Evolutionary conservation across 2,329 filamentous ascomycete species (phyloP).

Genomic region (Pseudogymnoascus sp.): DNA sequence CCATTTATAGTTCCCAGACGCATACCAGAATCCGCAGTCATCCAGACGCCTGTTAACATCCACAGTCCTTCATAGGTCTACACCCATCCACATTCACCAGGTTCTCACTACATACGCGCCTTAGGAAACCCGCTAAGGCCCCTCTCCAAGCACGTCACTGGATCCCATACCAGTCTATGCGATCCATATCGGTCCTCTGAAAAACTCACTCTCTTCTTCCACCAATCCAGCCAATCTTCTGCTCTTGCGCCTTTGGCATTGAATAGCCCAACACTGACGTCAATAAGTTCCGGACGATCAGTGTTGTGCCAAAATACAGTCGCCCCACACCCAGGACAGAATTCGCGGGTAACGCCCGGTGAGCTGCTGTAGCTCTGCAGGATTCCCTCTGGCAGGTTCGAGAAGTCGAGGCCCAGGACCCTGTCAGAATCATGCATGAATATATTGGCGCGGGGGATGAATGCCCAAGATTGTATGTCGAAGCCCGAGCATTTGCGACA

Average conservation of each 20-base stretch:
- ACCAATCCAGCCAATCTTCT: conserved; percentile 56
- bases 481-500: conserved; percentile 54
- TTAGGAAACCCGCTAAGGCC: not conserved
- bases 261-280: conserved; percentile 55
- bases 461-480: conserved; percentile 59
- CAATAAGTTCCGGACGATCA: conserved; percentile 46
- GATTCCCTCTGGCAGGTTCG: conserved; percentile 32
- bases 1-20: not conserved
- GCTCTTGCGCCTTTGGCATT: conserved; percentile 44
- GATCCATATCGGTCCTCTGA: conserved; percentile 16
- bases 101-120: not conserved
- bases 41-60: not conserved
- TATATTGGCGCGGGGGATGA: conserved; percentile 53
- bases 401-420: not conserved
- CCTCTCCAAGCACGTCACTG: not conserved
- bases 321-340: conserved; percentile 55
- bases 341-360: conserved; percentile 46
- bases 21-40: not conserved
- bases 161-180: conserved; percentile 2
- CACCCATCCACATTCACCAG: too few species aligned
- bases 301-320: conserved; percentile 54
- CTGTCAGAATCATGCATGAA: conserved; percentile 31
- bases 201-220: conserved; percentile 49
- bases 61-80: not conserved
- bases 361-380: conserved; percentile 48